Evolutionary conservation across 768 basidiomycete genomes (phyloP).

Genomic region (Russula griseocarnosa): DNA sequence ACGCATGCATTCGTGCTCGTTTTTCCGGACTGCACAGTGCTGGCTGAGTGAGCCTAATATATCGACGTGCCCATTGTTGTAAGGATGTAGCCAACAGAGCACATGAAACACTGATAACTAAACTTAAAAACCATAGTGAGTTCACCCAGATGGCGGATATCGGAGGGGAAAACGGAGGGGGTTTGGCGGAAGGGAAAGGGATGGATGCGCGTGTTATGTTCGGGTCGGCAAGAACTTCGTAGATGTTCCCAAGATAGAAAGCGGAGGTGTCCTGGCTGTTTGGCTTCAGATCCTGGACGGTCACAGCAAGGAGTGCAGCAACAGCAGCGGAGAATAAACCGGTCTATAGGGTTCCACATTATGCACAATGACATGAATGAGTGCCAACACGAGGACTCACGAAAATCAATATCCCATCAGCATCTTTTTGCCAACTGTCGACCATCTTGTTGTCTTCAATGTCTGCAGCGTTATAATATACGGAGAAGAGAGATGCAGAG

Average conservation of each 20-base stretch:
- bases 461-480: constrained; percentile 2
- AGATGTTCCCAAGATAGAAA: constrained; percentile 4
- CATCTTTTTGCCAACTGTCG: constrained; percentile 5
- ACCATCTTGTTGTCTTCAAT: constrained; percentile 5
- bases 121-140: constrained; percentile 11
- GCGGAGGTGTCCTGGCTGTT: background rate
- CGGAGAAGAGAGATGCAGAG: background rate
- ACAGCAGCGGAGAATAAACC: constrained; percentile 10
- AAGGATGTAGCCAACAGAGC: background rate
- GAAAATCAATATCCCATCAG: constrained; percentile 1
- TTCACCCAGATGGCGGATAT: constrained; percentile 7
- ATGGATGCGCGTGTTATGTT: background rate
- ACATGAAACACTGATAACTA: constrained; percentile 1
- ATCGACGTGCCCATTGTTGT: constrained; percentile 9
- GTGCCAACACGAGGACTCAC: background rate
- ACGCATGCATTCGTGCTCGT: constrained; percentile 7
- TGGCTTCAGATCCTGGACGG: background rate
- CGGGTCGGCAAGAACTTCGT: background rate
- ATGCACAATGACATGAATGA: background rate
- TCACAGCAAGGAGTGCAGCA: background rate
- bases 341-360: background rate
- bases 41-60: background rate
- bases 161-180: background rate
- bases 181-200: background rate
- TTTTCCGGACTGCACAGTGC: background rate